Evolutionary conservation across 495 filamentous ascomycete genomes (phyloP).

Genomic region (Antarctomyces pellizariae): DNA sequence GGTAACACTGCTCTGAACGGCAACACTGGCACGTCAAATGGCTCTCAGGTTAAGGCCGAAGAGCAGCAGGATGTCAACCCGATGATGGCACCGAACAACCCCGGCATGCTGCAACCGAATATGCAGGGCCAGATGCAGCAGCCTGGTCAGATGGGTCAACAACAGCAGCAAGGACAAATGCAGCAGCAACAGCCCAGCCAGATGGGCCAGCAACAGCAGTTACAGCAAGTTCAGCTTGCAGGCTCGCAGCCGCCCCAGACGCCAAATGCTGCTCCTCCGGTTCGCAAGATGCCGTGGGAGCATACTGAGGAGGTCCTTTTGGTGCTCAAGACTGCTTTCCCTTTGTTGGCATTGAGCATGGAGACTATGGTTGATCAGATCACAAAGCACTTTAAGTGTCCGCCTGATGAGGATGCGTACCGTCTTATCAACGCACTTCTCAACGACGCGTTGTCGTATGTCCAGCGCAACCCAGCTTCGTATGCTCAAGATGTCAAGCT

Average conservation of each 20-base stretch:
- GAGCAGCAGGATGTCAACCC: too few species aligned
- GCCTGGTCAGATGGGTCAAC: too few species aligned
- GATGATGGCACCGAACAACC: too few species aligned
- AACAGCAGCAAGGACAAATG: too few species aligned
- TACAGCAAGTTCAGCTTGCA: slow-evolving; percentile 17
- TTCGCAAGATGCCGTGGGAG: slow-evolving; percentile 84
- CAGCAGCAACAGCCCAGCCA: too few species aligned
- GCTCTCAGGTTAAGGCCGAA: too few species aligned
- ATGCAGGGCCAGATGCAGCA: too few species aligned
- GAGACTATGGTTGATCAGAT: slow-evolving; percentile 99
- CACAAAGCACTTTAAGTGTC: slow-evolving; percentile 94
- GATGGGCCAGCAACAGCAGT: slow-evolving; percentile 16
- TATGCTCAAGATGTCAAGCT: slow-evolving; percentile 85
- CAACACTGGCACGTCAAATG: slow-evolving; percentile 8
- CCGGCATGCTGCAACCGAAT: too few species aligned
- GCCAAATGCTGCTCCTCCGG: too few species aligned
- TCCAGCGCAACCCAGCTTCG: slow-evolving; percentile 60
- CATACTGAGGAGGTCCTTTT: slow-evolving; percentile 87
- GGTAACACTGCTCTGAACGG: slow-evolving; percentile 11
- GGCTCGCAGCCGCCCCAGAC: slow-evolving; percentile 20
- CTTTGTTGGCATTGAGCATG: slow-evolving; percentile 87
- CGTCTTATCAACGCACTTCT: slow-evolving; percentile 90
- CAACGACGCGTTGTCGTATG: slow-evolving; percentile 77
- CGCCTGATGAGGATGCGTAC: slow-evolving; percentile 94
- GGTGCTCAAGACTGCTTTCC: slow-evolving; percentile 85